Evolutionary conservation across 2,329 filamentous ascomycete species (phyloP), one percentile per base, ranked within the genome.

Genomic region (Beauveria sp.): DNA sequence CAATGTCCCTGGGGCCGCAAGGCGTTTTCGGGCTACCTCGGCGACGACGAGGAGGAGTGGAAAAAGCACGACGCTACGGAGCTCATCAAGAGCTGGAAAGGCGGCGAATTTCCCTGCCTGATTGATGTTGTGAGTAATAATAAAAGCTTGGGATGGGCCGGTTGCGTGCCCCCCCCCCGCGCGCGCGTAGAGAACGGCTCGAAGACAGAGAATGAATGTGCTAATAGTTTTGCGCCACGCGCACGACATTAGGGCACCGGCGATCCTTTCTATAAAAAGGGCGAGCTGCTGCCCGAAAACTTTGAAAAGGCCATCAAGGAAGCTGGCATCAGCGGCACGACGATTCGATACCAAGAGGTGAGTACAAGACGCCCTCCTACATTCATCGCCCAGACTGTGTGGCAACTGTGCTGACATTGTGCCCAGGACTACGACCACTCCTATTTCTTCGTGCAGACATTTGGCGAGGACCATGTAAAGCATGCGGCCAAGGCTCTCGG

Each of bases 221-320:
- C 50, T 62, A 55, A 50, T 12, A 20, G 2, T 46, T 38, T 20
- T 22, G n/a, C 9, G 43, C n/a, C 4, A 46, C n/a, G 20, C n/a
- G 43, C 24, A 48, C 53, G 38, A 20, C 31, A 8, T 60, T 51
- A 90, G 88, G 95, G 95, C 48, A 96, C 92, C 4, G 91, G 86
- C 26, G 95, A 99, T 80, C 91, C 93, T 76, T 99, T 98, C 76
- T 98, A 98, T 79, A 93, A 96, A 80, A 87, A 96, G 74, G 85
- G 86, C 52, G 95, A 99, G 76, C 81, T 99, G 62, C 83, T 98
- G 48, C 95, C 93, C 0, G 95, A 99, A 82, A 98, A 98, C 76
- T 86, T 99, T 59, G 85, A 89, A 66, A 83, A 86, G 69, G 93
- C 90, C 14, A 91, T 88, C 63, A 87, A 90, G 77, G 87, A 89